Base-by-base conservation (phyloP, 1,284 basidiomycete species). In the Rhodotorula glutinis region DNA sequence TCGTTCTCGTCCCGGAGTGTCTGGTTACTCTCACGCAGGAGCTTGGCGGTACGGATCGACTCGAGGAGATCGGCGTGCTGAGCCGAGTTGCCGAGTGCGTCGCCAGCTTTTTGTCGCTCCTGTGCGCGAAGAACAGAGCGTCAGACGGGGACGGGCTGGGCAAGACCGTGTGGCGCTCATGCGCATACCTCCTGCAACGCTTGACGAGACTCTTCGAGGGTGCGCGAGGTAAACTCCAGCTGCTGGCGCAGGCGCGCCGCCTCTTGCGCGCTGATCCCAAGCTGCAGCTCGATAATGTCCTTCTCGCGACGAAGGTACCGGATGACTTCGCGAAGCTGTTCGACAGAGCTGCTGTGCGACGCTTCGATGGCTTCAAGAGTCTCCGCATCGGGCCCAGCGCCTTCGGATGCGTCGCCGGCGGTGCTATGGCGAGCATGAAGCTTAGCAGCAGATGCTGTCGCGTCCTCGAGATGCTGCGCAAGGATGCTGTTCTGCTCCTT, bases 31-130 rank as follows among this genome's bases (percentile, higher is more conserved):
- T 95, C 92, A 53, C 91, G 86, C 11, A 94, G 82, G 62, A 93
- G 85, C 69, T 90, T 91, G 65, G 92, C 83, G 75, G 92, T 88
- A 73, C 91, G 90, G 79, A 94, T 92, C 74, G 90, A 85, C 77
- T 92, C 90, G 51, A 94, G 81, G 53, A 95, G 84, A 76, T 92
- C 90, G 19, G 87, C 84, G 72, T 94, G 92, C 75, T 92, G 89
- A 3, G 86, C 82, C n/a, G 88, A 86, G 4, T 88, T 88, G 1
- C 86, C 82, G 53, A 75, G 84, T 27, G 84, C 81, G 70, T 88
- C 83, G 13, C 87, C 84, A 4, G 87, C 88, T 56, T 85, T 84
- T 74, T 90, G 87, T 21, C 90, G 87, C 77, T 92, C 90, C 88
- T 91, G 70, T 25, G 25, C 33, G 11, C 33, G 33, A 38, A 38